These are phyloP conservation scores for Diplodia mutila DNA, from an alignment of 2,329 filamentous ascomycete genomes.

Conservation along the genomic window DNA sequence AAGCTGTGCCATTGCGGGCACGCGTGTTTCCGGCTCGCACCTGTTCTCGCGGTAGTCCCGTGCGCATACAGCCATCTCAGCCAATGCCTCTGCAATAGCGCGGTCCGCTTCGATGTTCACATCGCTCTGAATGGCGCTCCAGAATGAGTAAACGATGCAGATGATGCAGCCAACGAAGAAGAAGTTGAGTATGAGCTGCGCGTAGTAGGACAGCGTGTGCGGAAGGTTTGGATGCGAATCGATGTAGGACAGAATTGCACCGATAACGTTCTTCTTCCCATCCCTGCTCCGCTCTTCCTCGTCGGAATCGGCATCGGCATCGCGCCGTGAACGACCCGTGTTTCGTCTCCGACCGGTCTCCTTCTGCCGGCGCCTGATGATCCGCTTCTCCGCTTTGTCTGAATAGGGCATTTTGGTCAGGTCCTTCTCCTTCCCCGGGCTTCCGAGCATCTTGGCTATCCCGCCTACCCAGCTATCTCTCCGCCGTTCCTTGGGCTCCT, in stretches of 20 bases:
- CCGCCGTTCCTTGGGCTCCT: constrained; percentile 31
- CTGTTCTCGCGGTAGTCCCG: constrained; percentile 75
- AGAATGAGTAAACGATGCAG: constrained; percentile 71
- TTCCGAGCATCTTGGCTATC: constrained; percentile 30
- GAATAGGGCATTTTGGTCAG: constrained; percentile 42
- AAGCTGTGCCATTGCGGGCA: constrained; percentile 72
- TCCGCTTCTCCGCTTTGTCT: constrained; percentile 45
- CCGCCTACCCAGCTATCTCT: constrained; percentile 38
- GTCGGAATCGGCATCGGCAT: constrained; percentile 29
- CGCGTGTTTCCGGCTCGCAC: constrained; percentile 67
- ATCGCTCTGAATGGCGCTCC: constrained; percentile 72
- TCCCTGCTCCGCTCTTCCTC: constrained; percentile 32
- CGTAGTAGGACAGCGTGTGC: constrained; percentile 67
- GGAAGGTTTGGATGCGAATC: constrained; percentile 68
- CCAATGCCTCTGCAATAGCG: constrained; percentile 69
- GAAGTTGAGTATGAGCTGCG: constrained; percentile 68
- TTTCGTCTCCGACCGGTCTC: constrained; percentile 33
- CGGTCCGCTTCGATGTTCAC: constrained; percentile 72
- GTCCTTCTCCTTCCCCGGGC: constrained; percentile 34
- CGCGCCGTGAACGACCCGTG: constrained; percentile 31
- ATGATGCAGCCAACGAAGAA: constrained; percentile 60
- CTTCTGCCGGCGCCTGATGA: constrained; percentile 42
- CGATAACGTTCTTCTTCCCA: constrained; percentile 37
- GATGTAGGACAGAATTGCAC: constrained; percentile 63
- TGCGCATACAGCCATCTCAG: constrained; percentile 74